phyloP scores from a whole-genome alignment of 1,139 yeast genomes.

The Sugiyamaella pinicola region DNA sequence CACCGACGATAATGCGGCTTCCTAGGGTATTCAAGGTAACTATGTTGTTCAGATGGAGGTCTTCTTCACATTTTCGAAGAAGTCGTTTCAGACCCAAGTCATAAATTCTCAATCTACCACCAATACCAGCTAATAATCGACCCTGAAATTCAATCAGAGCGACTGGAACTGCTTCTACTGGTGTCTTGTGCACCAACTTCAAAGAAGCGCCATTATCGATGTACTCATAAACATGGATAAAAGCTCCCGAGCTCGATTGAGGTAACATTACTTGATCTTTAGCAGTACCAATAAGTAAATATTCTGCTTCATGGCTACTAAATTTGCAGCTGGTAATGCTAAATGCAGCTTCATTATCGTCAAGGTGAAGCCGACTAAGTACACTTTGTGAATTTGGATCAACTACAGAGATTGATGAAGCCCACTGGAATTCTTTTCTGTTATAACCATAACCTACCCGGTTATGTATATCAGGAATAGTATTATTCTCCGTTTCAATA shows the following conservation, averaged over 20 bases:
- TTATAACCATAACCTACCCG: slow-evolving; percentile 15
- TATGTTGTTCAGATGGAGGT: slow-evolving; percentile 48
- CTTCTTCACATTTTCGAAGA: slow-evolving; percentile 58
- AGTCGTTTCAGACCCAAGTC: slow-evolving; percentile 81
- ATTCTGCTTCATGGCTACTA: slow-evolving; percentile 42
- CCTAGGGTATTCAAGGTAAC: slow-evolving; percentile 58
- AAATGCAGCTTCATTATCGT: slow-evolving; percentile 49
- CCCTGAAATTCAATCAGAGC: slow-evolving; percentile 63
- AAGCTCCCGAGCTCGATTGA: slow-evolving; percentile 39
- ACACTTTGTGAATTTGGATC: slow-evolving; percentile 46
- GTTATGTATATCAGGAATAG: slow-evolving; percentile 5
- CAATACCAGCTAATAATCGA: slow-evolving; percentile 61
- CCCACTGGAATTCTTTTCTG: slow-evolving; percentile 44
- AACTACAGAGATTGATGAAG: slow-evolving; percentile 57
- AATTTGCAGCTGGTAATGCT: slow-evolving; percentile 45
- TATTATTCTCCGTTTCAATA: slow-evolving; percentile 50
- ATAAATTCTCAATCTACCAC: slow-evolving; percentile 57
- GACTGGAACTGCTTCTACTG: slow-evolving; percentile 52
- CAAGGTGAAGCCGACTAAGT: slow-evolving; percentile 49
- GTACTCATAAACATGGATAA: slow-evolving; percentile 51
- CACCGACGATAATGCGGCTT: slow-evolving; percentile 67
- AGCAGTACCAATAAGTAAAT: slow-evolving; percentile 55
- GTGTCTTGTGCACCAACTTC: slow-evolving; percentile 63
- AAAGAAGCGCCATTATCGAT: slow-evolving; percentile 46
- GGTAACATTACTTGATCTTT: slow-evolving; percentile 47